Evolutionary conservation across 371 early-diverging fungal genomes (phyloP).

Genomic region (Rozella allomycis): DNA sequence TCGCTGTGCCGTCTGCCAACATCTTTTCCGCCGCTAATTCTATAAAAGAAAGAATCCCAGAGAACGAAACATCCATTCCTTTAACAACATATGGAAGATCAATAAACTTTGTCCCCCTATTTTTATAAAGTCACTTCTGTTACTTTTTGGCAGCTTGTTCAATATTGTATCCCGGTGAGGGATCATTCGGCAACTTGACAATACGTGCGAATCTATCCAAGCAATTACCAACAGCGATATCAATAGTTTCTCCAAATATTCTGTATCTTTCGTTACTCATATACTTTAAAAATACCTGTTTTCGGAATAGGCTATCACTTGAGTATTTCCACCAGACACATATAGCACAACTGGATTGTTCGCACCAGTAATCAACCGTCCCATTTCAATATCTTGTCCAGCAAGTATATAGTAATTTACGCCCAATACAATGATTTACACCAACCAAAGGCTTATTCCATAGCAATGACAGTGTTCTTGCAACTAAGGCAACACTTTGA

Average conservation of each 20-base stretch:
- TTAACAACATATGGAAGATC: slow-evolving; percentile 95
- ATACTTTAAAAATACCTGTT: slow-evolving; percentile 19
- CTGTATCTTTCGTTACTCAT: slow-evolving; percentile 34
- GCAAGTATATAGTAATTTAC: slow-evolving; percentile 13
- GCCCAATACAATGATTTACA: slow-evolving; percentile 98
- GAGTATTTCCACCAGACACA: slow-evolving; percentile 99
- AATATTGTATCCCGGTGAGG: slow-evolving; percentile 95
- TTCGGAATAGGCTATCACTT: slow-evolving; percentile 94
- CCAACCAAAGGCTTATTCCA: slow-evolving; percentile 88
- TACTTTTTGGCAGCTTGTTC: slow-evolving; percentile 81
- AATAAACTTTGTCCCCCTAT: slow-evolving; percentile 58
- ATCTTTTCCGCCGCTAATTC: slow-evolving; percentile 45
- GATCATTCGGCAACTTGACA: slow-evolving; percentile 82
- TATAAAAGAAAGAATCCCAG: slow-evolving; percentile 79
- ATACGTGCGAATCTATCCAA: slow-evolving; percentile 94
- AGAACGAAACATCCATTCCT: slow-evolving; percentile 99
- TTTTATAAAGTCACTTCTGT: not conserved
- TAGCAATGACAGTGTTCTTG: slow-evolving; percentile 73
- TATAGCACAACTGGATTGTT: slow-evolving; percentile 93
- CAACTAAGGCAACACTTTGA: slow-evolving; percentile 75
- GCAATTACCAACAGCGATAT: slow-evolving; percentile 98
- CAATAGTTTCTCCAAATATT: slow-evolving; percentile 98
- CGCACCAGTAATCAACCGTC: slow-evolving; percentile 90
- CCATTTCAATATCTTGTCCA: slow-evolving; percentile 95
- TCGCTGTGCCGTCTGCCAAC: slow-evolving; percentile 13